Evolutionary conservation across 139 green algal genomes (phyloP), one percentile per base, ranked within the genome.

Genomic region (Pseudopediastrum boryanum): DNA sequence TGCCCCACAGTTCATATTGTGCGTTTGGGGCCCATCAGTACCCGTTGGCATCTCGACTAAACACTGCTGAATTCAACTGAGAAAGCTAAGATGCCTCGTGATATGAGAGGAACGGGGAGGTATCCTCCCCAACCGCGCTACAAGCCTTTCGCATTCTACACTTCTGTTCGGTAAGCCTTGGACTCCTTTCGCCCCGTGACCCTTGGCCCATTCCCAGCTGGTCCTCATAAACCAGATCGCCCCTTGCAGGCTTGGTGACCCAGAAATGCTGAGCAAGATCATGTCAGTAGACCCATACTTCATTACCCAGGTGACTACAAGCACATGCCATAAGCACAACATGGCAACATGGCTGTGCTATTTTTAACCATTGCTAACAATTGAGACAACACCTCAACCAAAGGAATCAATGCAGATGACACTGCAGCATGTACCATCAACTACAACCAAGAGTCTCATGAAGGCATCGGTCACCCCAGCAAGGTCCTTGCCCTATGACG

Each of bases 201-300:
- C 4, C 13, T 13, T 46, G 46, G 43, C 31, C 2, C 43, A n/a
- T n/a, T 10, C 10, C 42, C 67, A 29, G 44, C 46, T 35, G 8
- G 4, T 21, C 56, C 19, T 66, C 25, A 66, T 29, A 21, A 36
- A 36, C 6, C 12, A 51, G 13, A 31, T 33, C 69, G 39, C 29
- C 61, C 16, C 29, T 19, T 41, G 56, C 36, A 68, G 82, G 39
- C 85, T 96, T 13, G 93, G 91, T 0, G 93, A 97, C 61, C 91
- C 93, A 5, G 93, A 97, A 84, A 67, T 86, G 76, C 86, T 98
- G 78, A 84, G 83, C 9, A 85, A 87, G 51, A 93, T 98, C 77
- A 97, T 98, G 90, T 56, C 35, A 6, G 72, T 83, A 3, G 94
- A 98, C 71, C 92, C 93, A 10, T 98, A 98, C 86, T 98, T 94